phyloP scores from a whole-genome alignment of 768 basidiomycete genomes.

The Mycena sanguinolenta region DNA sequence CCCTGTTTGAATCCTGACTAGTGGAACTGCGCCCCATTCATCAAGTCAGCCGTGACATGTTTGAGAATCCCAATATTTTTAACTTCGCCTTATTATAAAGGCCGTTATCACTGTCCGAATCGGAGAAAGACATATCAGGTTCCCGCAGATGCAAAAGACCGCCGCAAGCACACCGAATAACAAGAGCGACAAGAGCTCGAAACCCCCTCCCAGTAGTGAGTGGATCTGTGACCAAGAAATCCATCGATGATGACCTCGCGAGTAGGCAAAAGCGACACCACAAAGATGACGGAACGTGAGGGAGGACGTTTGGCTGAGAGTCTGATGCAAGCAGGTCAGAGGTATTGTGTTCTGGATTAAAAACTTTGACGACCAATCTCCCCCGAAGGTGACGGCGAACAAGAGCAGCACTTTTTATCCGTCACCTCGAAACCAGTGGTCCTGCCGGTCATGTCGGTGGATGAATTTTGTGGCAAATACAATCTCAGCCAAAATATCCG shows the following conservation, averaged over 20 bases:
- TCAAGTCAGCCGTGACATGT: background rate
- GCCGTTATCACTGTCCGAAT: background rate
- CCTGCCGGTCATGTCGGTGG: background rate
- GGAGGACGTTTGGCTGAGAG: background rate
- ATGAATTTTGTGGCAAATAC: background rate
- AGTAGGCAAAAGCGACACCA: background rate
- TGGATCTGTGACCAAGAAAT: background rate
- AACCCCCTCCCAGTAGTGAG: background rate
- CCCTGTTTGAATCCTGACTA: background rate
- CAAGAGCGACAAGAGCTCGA: background rate
- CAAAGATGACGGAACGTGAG: background rate
- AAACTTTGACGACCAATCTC: background rate
- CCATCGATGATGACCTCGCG: background rate
- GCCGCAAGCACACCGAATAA: background rate
- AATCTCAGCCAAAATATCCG: background rate
- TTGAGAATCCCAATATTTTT: background rate
- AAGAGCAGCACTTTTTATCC: background rate
- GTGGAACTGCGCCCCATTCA: background rate
- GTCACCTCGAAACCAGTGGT: background rate
- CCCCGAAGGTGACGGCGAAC: background rate
- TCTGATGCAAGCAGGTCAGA: background rate
- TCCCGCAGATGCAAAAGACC: background rate
- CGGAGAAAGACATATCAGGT: background rate
- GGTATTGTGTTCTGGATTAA: background rate
- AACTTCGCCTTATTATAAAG: background rate